Conservation (phyloP, 2,329 filamentous ascomycete species). For the Trichoderma pleuroti region DNA sequence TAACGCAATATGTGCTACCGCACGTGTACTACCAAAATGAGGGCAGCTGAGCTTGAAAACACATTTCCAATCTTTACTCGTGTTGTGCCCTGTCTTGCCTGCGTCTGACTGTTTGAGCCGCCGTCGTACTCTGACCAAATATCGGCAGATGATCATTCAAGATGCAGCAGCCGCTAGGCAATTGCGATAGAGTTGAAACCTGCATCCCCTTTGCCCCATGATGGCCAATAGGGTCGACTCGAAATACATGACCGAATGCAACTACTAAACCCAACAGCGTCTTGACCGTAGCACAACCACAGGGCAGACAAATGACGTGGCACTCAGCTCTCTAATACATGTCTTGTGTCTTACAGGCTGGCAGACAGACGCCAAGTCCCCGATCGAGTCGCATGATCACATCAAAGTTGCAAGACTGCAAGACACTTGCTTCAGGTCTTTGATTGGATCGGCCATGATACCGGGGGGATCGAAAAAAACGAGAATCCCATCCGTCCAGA, state of each 20-base stretch:
- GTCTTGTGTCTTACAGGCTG: not conserved
- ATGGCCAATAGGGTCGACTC: not conserved
- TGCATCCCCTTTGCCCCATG: not conserved
- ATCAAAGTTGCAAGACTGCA: not conserved
- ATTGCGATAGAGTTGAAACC: not conserved
- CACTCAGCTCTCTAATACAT: not conserved
- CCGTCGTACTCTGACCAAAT: not conserved
- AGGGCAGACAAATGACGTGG: not conserved
- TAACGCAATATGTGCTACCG: not conserved
- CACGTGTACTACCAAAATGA: not conserved
- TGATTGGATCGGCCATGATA: not conserved
- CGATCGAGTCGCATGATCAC: not conserved
- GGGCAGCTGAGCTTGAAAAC: fast-evolving
- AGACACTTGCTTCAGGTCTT: not conserved
- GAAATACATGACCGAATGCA: not conserved
- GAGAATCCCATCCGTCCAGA: not conserved
- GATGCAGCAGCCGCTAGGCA: not conserved
- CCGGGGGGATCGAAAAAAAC: not conserved
- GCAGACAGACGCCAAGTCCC: not conserved
- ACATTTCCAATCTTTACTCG: not conserved
- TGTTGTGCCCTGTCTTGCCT: not conserved
- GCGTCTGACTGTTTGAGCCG: not conserved
- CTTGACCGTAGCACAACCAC: not conserved
- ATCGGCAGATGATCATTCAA: not conserved
- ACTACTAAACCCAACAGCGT: not conserved